These are phyloP conservation scores for Penicillium frequentans DNA, from an alignment of 2,329 filamentous ascomycete species.

Conservation along the genomic window DNA sequence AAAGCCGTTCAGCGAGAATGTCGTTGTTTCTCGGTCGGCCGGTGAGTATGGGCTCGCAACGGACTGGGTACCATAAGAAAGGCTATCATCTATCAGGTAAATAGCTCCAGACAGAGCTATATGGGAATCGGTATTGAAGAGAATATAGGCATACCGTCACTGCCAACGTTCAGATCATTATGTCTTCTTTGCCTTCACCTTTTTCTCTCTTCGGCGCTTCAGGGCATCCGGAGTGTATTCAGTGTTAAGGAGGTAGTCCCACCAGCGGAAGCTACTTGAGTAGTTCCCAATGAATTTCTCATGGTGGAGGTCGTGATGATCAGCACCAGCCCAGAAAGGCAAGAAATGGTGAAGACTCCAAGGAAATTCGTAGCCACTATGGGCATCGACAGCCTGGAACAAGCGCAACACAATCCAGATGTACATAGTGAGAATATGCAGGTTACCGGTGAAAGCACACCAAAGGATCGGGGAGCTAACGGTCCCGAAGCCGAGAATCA, in stretches of 20 bases:
- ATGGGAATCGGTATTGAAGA: too few species aligned
- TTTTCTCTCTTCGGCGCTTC: conserved; percentile 67
- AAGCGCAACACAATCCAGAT: conserved; percentile 89
- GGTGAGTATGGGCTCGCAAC: too few species aligned
- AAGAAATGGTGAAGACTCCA: conserved; percentile 95
- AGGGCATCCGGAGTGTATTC: conserved; percentile 86
- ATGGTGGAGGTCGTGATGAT: conserved; percentile 96
- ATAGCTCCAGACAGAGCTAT: too few species aligned
- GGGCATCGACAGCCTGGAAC: conserved; percentile 96
- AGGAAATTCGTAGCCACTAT: conserved; percentile 97
- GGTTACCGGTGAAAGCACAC: conserved; percentile 77
- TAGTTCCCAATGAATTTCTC: conserved; percentile 99
- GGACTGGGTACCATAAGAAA: too few species aligned
- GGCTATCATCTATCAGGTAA: too few species aligned
- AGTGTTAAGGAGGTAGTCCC: conserved; percentile 92
- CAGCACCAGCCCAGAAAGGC: conserved; percentile 95
- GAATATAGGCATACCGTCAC: too few species aligned
- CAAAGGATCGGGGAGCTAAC: conserved; percentile 81
- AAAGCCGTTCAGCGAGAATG: too few species aligned
- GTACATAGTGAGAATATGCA: conserved; percentile 98
- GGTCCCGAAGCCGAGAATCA: conserved; percentile 86
- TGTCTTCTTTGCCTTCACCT: background rate
- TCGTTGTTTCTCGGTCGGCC: too few species aligned
- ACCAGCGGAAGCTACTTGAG: conserved; percentile 97
- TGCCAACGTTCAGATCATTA: too few species aligned